Base-by-base conservation (phyloP, 371 early-diverging fungal species). In the Mucor saturninus region DNA sequence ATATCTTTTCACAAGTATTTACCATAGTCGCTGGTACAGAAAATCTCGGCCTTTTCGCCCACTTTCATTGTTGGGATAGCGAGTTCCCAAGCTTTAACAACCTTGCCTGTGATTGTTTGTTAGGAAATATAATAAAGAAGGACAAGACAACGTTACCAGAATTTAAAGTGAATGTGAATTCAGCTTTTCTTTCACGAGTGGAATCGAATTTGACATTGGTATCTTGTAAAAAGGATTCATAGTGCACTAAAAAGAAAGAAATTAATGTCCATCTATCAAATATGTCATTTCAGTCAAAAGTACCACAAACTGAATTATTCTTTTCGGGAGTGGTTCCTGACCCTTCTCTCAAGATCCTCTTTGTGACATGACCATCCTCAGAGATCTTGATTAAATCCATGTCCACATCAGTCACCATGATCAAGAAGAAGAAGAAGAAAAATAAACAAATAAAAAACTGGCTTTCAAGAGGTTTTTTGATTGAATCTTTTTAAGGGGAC, bases 61-160 rank as follows among this genome's bases (percentile, higher is more conserved):
- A 84, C 73, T 64, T 79, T 73, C 86, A 87, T 87, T 31, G 83
- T 84, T 26, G 79, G 80, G 56, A 86, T 76, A 54, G 77, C 85
- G n/a, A 79, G 52, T 46, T 87, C 88, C 84, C 84, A 85, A 53
- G 81, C 85, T 52, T 81, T 60, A 54, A 87, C 80, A 2, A 87
- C 84, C 61, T 83, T 67, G n/a, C 72, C 83, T 82, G 53, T 10
- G 32, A 10, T 2, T 40, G 14, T 13, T 43, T 14, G 5, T n/a
- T n/a, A 3, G 29, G 13, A 6, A 42, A 32, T 40, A 21, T 28
- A 2, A 7, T 2, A 32, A 26, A 26, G 13, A 45, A 21, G 21
- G 21, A 21, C 11, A 49, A 5, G 28, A 2, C 14, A 21, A 21
- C 21, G 21, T 58, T 61, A 57, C 67, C 48, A 8, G 53, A 38